A percentile compares a stretch with the other conserved stretches of the same genome.
These are phyloP conservation scores for Phytophthora uliginosa DNA, from an alignment of 352 stramenopile genomes.

Conservation along the genomic window DNA sequence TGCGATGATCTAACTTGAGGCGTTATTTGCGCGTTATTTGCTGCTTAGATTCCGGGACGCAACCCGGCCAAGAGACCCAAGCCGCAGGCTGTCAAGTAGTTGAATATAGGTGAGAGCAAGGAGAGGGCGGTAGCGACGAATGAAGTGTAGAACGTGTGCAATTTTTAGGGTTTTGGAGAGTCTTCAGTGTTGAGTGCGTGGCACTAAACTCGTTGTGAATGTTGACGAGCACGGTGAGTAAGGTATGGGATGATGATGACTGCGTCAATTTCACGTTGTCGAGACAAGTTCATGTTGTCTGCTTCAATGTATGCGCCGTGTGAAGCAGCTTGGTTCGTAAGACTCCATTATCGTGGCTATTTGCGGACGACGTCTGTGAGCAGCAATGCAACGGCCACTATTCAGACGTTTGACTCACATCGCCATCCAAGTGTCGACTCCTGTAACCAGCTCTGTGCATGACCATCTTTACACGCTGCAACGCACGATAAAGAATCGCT, in stretches of 20 bases:
- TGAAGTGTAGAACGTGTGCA: constrained; percentile 17
- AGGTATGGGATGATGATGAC: not conserved
- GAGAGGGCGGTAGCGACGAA: not conserved
- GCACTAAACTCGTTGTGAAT: not conserved
- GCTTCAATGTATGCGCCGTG: not conserved
- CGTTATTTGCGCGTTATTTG: not conserved
- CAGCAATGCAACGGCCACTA: constrained; percentile 2
- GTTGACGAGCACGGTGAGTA: not conserved
- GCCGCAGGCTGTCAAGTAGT: constrained; percentile 35
- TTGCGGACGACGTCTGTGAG: not conserved
- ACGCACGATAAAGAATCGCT: constrained; percentile 15
- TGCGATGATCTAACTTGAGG: not conserved
- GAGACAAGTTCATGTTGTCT: not conserved
- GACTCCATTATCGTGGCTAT: not conserved
- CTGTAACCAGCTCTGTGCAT: constrained; percentile 20
- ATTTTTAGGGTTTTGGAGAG: not conserved
- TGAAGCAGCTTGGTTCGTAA: constrained; percentile 10
- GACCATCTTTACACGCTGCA: not conserved
- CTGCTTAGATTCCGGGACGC: constrained; percentile 59
- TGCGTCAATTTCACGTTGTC: not conserved
- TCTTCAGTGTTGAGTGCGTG: not conserved
- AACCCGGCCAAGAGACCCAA: constrained; percentile 72
- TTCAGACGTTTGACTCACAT: not conserved
- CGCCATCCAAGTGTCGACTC: constrained; percentile 10
- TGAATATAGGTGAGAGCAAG: not conserved